Evolutionary conservation across 2,329 filamentous ascomycete species (phyloP).

Genomic region (Colletotrichum sp.): DNA sequence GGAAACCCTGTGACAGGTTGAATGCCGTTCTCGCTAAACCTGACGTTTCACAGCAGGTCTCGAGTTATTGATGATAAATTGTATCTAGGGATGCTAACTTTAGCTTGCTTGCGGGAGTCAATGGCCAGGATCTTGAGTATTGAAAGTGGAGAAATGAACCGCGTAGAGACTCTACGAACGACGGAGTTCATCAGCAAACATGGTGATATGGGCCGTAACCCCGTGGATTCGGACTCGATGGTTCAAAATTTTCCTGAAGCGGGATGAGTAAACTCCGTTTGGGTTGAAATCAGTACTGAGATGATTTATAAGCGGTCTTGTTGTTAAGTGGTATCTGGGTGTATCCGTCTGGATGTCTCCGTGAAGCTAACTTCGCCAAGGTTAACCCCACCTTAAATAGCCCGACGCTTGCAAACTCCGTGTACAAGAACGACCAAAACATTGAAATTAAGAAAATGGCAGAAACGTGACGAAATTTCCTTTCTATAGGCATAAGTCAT

Average conservation of each 20-base stretch:
- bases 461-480: accelerated
- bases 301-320: neutral
- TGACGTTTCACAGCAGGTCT: accelerated
- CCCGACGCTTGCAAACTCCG: too few relatives aligned
- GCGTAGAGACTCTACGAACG: too few relatives aligned
- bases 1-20: accelerated
- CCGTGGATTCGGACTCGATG: too few relatives aligned
- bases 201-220: too few relatives aligned
- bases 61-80: too few relatives aligned
- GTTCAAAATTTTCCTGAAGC: neutral
- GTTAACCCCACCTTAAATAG: too few relatives aligned
- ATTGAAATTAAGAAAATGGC: accelerated
- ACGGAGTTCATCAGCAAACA: too few relatives aligned
- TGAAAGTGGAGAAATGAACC: too few relatives aligned
- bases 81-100: accelerated
- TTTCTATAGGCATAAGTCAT: accelerated
- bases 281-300: neutral
- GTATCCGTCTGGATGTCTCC: neutral
- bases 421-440: too few relatives aligned
- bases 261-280: neutral
- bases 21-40: too few relatives aligned
- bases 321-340: neutral
- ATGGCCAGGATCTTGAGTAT: too few relatives aligned
- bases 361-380: neutral
- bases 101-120: accelerated